phyloP scores from a whole-genome alignment of 108 stramenopile species.

The Skeletonema marinoi region DNA sequence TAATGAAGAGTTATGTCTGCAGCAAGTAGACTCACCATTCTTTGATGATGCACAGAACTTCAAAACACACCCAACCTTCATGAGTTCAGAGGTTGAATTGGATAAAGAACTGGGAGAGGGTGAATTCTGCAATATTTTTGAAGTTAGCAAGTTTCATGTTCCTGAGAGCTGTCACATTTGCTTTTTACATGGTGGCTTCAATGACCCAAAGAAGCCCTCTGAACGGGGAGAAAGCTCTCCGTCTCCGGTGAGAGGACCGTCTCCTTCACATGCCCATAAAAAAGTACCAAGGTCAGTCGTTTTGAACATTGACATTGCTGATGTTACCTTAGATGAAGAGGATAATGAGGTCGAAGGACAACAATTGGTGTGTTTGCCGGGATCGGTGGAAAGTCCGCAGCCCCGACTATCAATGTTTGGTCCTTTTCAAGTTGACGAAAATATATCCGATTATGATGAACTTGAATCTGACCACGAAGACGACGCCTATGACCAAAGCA shows the following conservation, averaged over 20 bases:
- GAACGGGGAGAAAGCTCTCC: background rate
- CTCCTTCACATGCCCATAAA: background rate
- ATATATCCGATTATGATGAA: slow-evolving; percentile 43
- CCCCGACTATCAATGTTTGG: background rate
- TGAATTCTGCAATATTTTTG: slow-evolving; percentile 67
- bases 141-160: slow-evolving; percentile 44
- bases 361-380: background rate
- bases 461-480: slow-evolving; percentile 43
- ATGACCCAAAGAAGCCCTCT: slow-evolving; percentile 37
- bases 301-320: background rate
- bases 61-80: slow-evolving; percentile 23
- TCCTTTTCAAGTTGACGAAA: slow-evolving; percentile 25
- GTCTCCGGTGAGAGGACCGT: background rate
- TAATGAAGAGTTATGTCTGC: slow-evolving; percentile 23
- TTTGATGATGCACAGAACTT: slow-evolving; percentile 4
- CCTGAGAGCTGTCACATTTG: slow-evolving; percentile 47
- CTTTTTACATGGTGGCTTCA: slow-evolving; percentile 35
- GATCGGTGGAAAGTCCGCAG: background rate
- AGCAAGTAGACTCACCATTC: slow-evolving; percentile 32
- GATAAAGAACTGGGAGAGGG: slow-evolving; percentile 56
- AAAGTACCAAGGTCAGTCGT: background rate
- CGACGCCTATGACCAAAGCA: slow-evolving; percentile 51
- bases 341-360: background rate
- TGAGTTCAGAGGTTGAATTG: slow-evolving; percentile 49
- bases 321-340: background rate